Percentiles rank a stretch among this genome's conserved stretches.
These are phyloP conservation scores for Panellus pusillus DNA, from an alignment of 768 basidiomycete species.

Conservation along the genomic window DNA sequence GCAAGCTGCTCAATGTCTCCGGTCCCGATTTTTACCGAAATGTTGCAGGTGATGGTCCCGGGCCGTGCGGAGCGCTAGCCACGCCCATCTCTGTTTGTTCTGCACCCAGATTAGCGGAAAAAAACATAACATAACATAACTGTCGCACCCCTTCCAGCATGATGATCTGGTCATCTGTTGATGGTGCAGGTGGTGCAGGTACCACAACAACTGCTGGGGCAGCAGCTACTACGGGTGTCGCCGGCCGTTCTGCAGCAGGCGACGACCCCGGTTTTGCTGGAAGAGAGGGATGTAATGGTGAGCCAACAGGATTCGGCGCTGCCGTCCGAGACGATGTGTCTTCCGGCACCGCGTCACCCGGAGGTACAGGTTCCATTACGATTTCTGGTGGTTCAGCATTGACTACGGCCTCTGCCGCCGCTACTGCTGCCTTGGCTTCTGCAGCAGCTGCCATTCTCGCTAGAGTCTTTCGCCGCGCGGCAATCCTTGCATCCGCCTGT, in stretches of 20 bases:
- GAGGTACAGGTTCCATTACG: constrained; percentile 17
- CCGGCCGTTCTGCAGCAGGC: constrained; percentile 32
- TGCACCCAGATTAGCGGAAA: constrained; percentile 26
- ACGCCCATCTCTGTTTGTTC: constrained; percentile 78
- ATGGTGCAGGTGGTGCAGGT: constrained; percentile 24
- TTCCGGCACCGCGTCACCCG: constrained; percentile 19
- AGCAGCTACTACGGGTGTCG: constrained; percentile 28
- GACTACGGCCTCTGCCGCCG: constrained; percentile 18
- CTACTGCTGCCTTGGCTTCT: constrained; percentile 27
- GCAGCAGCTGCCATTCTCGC: constrained; percentile 29
- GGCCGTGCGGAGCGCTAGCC: constrained; percentile 78
- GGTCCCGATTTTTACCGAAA: constrained; percentile 79
- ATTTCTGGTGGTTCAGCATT: constrained; percentile 14
- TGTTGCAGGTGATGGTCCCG: constrained; percentile 75
- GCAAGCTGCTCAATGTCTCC: constrained; percentile 64
- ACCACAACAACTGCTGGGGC: constrained; percentile 15
- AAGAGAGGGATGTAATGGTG: constrained; percentile 66
- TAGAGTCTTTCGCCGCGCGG: constrained; percentile 45
- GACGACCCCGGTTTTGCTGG: constrained; percentile 66
- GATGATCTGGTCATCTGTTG: constrained; percentile 25
- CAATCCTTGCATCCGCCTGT: constrained; percentile 63
- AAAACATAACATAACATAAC: too few relatives aligned
- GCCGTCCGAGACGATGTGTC: constrained; percentile 32
- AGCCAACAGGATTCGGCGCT: constrained; percentile 30
- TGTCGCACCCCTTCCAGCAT: too few relatives aligned